A percentile compares a stretch with the other conserved stretches of the same genome.
phyloP scores from a whole-genome alignment of 2,329 filamentous ascomycete genomes.

The Juglanconis juglandina region DNA sequence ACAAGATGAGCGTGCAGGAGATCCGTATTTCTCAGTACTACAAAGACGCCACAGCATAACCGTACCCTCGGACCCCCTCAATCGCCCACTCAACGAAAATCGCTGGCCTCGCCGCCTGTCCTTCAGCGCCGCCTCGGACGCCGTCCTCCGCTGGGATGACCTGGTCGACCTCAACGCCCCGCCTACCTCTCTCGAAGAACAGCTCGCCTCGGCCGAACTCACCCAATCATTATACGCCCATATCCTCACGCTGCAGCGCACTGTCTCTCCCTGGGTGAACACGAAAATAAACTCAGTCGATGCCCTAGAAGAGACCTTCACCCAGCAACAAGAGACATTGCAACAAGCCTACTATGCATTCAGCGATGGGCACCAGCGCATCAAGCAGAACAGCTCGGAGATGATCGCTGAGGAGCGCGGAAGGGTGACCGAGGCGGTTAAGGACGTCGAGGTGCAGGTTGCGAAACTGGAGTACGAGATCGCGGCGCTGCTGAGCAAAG shows the following conservation, averaged over 20 bases:
- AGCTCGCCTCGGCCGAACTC: constrained; percentile 46
- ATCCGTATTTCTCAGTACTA: constrained; percentile 46
- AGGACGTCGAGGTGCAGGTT: constrained; percentile 75
- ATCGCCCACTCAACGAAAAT: constrained; percentile 46
- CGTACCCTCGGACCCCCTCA: constrained; percentile 28
- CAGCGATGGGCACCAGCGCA: constrained; percentile 64
- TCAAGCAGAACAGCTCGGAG: constrained; percentile 66
- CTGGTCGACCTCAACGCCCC: constrained; percentile 37
- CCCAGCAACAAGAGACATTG: constrained; percentile 62
- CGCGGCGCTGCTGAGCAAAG: constrained; percentile 70
- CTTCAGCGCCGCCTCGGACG: constrained; percentile 72
- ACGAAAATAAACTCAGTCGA: constrained; percentile 55
- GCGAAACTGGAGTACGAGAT: constrained; percentile 93
- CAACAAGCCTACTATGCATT: constrained; percentile 66
- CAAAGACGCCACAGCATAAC: constrained; percentile 61
- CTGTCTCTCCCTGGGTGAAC: constrained; percentile 60
- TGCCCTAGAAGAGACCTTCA: constrained; percentile 58
- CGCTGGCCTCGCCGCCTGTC: constrained; percentile 71
- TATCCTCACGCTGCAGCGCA: constrained; percentile 48
- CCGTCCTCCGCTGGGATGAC: constrained; percentile 64
- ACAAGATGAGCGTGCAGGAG: constrained; percentile 43
- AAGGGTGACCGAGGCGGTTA: constrained; percentile 66
- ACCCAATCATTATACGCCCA: constrained; percentile 52
- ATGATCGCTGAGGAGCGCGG: constrained; percentile 67
- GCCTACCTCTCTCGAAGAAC: constrained; percentile 27